Evolutionary conservation across 257 asterid genomes (phyloP).

Genomic region (Scutellaria barbata): DNA sequence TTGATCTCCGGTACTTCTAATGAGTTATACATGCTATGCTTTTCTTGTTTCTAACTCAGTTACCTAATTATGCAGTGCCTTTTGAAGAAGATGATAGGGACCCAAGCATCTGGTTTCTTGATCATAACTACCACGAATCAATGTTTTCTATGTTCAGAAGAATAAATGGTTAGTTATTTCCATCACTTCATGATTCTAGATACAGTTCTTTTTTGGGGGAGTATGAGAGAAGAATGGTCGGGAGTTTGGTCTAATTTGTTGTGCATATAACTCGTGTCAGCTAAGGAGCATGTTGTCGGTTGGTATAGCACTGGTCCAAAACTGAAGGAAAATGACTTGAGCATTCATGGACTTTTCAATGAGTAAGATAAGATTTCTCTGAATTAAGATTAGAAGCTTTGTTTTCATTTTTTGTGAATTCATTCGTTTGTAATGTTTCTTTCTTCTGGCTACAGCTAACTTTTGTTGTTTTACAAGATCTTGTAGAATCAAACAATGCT

Average conservation of each 20-base stretch:
- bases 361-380: constrained; percentile 59
- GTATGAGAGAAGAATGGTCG: no score
- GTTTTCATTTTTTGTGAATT: constrained; percentile 8
- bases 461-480: neutral
- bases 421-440: neutral
- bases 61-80: constrained; percentile 65
- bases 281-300: constrained; percentile 98
- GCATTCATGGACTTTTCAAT: constrained; percentile 72
- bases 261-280: constrained; percentile 47
- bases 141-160: constrained; percentile 97
- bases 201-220: neutral
- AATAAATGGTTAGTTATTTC: constrained; percentile 67
- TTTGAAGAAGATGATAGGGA: constrained; percentile 98
- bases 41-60: constrained; percentile 24
- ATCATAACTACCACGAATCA: constrained; percentile 92
- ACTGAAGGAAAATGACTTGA: constrained; percentile 80
- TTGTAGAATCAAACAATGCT: neutral
- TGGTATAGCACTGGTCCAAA: constrained; percentile 99
- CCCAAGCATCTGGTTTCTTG: constrained; percentile 95
- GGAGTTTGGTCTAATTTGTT: constrained; percentile 22
- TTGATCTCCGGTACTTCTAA: neutral
- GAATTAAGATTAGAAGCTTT: neutral
- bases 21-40: constrained; percentile 5
- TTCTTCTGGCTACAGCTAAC: constrained; percentile 13
- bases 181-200: constrained; percentile 11